Evolutionary conservation across 176 grass and related monocot species (phyloP).

Genomic region (Pontederia crassipes): DNA sequence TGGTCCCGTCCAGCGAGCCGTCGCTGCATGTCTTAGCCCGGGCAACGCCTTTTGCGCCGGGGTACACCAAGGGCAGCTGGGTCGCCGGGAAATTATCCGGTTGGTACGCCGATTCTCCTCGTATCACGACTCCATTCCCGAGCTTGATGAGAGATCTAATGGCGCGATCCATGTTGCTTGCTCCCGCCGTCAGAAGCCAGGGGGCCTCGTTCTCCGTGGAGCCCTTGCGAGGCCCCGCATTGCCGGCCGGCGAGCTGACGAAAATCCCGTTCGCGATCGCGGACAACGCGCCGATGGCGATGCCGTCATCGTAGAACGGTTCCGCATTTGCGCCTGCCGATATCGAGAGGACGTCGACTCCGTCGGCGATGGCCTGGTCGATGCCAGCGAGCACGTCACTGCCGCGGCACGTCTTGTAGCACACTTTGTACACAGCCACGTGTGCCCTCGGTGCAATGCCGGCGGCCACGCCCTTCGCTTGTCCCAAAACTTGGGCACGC

Average conservation of each 20-base stretch:
- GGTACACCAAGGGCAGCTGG: neutral
- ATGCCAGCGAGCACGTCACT: neutral
- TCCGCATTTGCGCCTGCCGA: neutral
- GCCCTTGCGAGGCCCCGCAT: neutral
- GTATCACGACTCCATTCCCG: too few species aligned
- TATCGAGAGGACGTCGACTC: neutral
- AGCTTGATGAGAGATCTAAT: too few species aligned
- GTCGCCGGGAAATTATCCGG: neutral
- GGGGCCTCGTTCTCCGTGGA: too few species aligned
- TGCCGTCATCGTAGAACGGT: neutral
- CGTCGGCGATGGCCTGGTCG: constrained; percentile 1
- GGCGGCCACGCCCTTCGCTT: neutral
- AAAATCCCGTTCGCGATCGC: neutral
- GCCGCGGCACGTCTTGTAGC: neutral
- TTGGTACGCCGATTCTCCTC: neutral
- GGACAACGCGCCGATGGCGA: neutral
- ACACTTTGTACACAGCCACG: constrained; percentile 1
- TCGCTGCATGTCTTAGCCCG: constrained; percentile 1
- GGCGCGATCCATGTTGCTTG: too few species aligned
- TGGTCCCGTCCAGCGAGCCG: constrained; percentile 11
- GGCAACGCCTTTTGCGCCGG: neutral
- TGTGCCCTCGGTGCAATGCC: neutral
- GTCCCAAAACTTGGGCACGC: neutral
- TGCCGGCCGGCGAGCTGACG: constrained; percentile 1
- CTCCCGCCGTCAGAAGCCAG: too few species aligned